Base-by-base conservation (phyloP, 2,329 filamentous ascomycete species). In the Aureobasidium melanogenum region DNA sequence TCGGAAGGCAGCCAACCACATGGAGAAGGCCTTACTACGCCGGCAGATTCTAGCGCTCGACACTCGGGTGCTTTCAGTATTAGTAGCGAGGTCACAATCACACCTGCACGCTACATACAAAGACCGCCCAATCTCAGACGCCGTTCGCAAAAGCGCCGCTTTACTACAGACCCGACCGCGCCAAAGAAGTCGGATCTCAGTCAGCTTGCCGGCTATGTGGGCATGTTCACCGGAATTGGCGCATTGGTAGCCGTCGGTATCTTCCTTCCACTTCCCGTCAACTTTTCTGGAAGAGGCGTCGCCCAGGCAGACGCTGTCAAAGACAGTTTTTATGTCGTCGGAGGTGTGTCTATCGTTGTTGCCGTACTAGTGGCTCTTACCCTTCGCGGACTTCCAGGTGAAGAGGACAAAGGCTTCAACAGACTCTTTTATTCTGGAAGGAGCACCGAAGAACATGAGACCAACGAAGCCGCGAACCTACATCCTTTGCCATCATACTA, bases 181-280 rank as follows among this genome's bases (percentile, higher is more conserved):
- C 56, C 56, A n/a, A 12, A 59, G 24, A 48, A 39, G 32, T 46
- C 48, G 17, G 50, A 48, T 39, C 34, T 47, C 28, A 64, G 47
- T 39, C 80, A 84, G 64, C 81, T 99, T 28, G 93, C 94, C 17
- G 94, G 94, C 0, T 85, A 92, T 55, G 94, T 99, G 5, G 94
- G 94, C 5, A 79, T 96, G 62, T 96, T 95, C 71, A 96, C 94
- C 8, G 94, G 94, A 26, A 90, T 89, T 68, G 94, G 94, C 63
- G 94, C 94, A 15, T 80, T 99, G 5, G 81, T 99, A 5, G 91
- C 94, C 12, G 78, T 99, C 32, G 75, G 80, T 0, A 69, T 94
- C 36, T 97, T 99, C 70, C 80, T 99, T 15, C 94, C 93, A 6
- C 81, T 99, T 19, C 94, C 94, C 0, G 88, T 91, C 2, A 82